phyloP scores from a whole-genome alignment of 2,329 filamentous ascomycete genomes.

The Didymella pomorum region DNA sequence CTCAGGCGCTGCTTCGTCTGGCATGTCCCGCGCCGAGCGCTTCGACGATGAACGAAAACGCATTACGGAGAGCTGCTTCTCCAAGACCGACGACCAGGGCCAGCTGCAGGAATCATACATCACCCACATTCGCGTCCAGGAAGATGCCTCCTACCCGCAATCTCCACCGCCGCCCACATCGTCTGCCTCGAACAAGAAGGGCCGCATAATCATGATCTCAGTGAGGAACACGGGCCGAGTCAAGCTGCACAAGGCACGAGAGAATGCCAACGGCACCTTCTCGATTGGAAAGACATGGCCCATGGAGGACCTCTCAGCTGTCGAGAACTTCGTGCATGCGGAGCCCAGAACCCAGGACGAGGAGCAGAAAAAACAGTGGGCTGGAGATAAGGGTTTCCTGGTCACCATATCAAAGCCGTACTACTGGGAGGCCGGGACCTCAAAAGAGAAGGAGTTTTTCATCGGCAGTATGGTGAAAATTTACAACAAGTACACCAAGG shows the following conservation, averaged over 20 bases:
- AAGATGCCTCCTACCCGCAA: slow-evolving; percentile 84
- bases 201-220: slow-evolving; percentile 88
- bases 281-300: slow-evolving; percentile 99
- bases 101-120: slow-evolving; percentile 93
- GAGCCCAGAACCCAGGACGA: slow-evolving; percentile 66
- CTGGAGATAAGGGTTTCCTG: slow-evolving; percentile 81
- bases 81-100: slow-evolving; percentile 86
- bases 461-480: slow-evolving; percentile 96
- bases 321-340: slow-evolving; percentile 80
- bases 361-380: slow-evolving; percentile 74
- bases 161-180: slow-evolving; percentile 82
- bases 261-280: slow-evolving; percentile 92
- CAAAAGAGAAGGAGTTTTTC: slow-evolving; percentile 99
- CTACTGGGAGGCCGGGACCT: slow-evolving; percentile 92
- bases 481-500: slow-evolving; percentile 86
- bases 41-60: slow-evolving; percentile 97
- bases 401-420: slow-evolving; percentile 93
- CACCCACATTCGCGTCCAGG: slow-evolving; percentile 90
- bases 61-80: slow-evolving; percentile 94
- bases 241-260: slow-evolving; percentile 94
- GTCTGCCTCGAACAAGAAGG: slow-evolving; percentile 79
- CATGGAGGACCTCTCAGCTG: slow-evolving; percentile 83
- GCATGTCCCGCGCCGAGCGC: slow-evolving; percentile 71
- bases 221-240: slow-evolving; percentile 92
- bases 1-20: slow-evolving; percentile 35